phyloP scores from a whole-genome alignment of 371 early-diverging fungal species.

The Circinella minor region DNA sequence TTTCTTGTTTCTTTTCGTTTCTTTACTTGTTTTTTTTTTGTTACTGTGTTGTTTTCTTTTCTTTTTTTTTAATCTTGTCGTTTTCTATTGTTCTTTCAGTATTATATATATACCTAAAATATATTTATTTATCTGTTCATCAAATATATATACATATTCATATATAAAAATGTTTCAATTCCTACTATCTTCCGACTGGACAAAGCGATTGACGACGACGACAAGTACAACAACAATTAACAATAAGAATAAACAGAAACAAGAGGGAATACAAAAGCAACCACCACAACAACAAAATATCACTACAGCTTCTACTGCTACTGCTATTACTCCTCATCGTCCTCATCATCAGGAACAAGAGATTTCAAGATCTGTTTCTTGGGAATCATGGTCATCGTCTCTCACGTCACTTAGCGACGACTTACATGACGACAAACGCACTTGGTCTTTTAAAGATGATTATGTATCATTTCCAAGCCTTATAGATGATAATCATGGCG shows the following conservation, averaged over 20 bases:
- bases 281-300: neutral
- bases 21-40: no score
- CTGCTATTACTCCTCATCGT: neutral
- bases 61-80: no score
- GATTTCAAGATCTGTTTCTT: constrained; percentile 20
- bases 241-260: neutral
- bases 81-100: no score
- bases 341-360: constrained; percentile 2
- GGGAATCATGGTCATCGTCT: constrained; percentile 20
- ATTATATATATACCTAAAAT: no score
- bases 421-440: constrained; percentile 31
- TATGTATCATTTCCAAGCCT: constrained; percentile 45
- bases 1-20: no score
- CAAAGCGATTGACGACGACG: constrained; percentile 7
- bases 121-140: no score
- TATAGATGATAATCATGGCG: constrained; percentile 2
- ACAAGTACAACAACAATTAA: no score
- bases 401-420: constrained; percentile 20
- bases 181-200: constrained; percentile 20
- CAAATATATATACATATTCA: no score
- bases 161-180: constrained; percentile 8
- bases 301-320: neutral
- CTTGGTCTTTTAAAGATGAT: constrained; percentile 39
- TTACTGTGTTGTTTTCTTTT: no score
- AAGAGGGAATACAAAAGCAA: constrained; percentile 6